A percentile compares a stretch with the other conserved stretches of the same genome.
Evolutionary conservation across 139 green algal genomes (phyloP).

Genomic region (Coccomyxa sp.): DNA sequence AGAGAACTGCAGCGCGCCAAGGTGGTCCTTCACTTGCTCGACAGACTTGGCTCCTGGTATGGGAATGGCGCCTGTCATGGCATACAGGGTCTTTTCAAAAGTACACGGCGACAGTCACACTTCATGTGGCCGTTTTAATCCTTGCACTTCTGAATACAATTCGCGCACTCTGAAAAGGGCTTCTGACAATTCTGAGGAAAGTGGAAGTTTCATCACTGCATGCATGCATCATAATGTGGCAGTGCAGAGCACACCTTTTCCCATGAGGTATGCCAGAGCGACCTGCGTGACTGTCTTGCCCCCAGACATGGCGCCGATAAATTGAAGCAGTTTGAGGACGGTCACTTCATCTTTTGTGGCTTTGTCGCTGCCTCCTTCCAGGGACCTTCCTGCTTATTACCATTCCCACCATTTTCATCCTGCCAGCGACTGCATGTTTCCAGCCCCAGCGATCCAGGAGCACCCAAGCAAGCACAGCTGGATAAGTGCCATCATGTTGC

Average conservation of each 20-base stretch:
- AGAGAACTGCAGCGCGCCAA: slow-evolving; percentile 21
- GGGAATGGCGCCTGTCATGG: slow-evolving; percentile 23
- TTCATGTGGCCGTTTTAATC: neutral
- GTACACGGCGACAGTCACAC: too few species aligned
- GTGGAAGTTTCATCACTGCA: neutral
- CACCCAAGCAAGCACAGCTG: too few species aligned
- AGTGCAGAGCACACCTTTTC: slow-evolving; percentile 22
- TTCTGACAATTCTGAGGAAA: too few species aligned
- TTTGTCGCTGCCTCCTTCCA: slow-evolving; percentile 4
- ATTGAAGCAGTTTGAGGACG: slow-evolving; percentile 46
- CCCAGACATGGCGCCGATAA: slow-evolving; percentile 30
- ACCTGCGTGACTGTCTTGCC: slow-evolving; percentile 40
- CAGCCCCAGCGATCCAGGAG: too few species aligned
- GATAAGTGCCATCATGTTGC: too few species aligned
- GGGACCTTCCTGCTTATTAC: slow-evolving; percentile 14
- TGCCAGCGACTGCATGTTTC: too few species aligned
- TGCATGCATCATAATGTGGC: neutral
- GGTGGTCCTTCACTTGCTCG: slow-evolving; percentile 20
- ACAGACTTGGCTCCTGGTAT: slow-evolving; percentile 33
- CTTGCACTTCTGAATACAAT: neutral
- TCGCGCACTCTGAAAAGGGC: neutral
- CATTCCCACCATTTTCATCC: neutral
- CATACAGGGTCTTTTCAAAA: too few species aligned
- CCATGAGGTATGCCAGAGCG: slow-evolving; percentile 33
- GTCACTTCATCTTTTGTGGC: slow-evolving; percentile 1